Base-by-base conservation (phyloP, 345 rosid species). In the Gossypium rotundifolium region DNA sequence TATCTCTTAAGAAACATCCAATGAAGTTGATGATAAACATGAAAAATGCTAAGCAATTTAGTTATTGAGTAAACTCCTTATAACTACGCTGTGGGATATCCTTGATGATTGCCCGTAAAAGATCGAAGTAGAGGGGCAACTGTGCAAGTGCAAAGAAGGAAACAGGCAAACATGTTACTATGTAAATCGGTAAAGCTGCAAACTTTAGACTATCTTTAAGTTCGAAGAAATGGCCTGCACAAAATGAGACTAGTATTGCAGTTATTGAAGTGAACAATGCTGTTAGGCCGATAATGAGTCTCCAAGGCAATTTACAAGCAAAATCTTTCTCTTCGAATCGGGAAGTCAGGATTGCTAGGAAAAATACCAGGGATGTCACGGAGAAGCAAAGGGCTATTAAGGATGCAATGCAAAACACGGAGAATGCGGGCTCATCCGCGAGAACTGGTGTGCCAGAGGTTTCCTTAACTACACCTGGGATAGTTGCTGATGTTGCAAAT, bases 171-270 rank as follows among this genome's bases (percentile, higher is more conserved):
- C 75, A 77, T n/a, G 81, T 59, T n/a, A 62, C 73, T 13, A 38
- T 54, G n/a, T 79, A 82, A 22, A 82, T 74, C 0, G 81, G 81
- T 14, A 33, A 63, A 1, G 65, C 51, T 2, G 53, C 58, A 0
- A 5, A 6, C 33, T 61, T 82, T 9, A 79, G 6, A 3, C 40
- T 46, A 7, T 74, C 55, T 29, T 25, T 23, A 10, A 83, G 57
- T 10, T 80, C 62, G n/a, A 80, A 73, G 63, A 51, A 77, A 77
- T 83, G 83, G 45, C 78, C 79, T 2, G 79, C 64, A 40, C 85
- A 83, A 58, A 80, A 80, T 8, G 78, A 77, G 51, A 72, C 55
- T 60, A 78, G 27, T 13, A 83, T 70, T 3, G 76, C 59, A 48
- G 51, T 75, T 59, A 83, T 63, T 3, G 83, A 77, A 16, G 70